phyloP scores from a whole-genome alignment of 164 flowering plant species.

The Vitis cinerea region DNA sequence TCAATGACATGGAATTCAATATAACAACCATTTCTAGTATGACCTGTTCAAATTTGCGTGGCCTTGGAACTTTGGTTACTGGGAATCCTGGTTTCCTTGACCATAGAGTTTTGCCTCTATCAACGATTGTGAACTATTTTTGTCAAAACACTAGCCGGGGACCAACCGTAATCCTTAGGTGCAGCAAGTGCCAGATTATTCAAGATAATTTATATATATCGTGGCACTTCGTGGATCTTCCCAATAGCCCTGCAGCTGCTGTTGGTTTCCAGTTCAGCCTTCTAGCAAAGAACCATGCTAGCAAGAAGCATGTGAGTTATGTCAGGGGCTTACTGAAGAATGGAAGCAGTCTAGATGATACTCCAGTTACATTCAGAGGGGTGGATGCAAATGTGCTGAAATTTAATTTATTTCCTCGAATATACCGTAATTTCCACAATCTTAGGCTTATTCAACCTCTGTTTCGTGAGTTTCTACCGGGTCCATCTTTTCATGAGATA shows the following conservation, averaged over 20 bases:
- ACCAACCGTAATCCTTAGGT: slow-evolving; percentile 66
- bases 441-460: slow-evolving; percentile 86
- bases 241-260: slow-evolving; percentile 80
- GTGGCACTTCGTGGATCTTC: slow-evolving; percentile 94
- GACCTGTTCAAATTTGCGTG: slow-evolving; percentile 89
- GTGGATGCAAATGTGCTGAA: slow-evolving; percentile 58
- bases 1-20: slow-evolving; percentile 86
- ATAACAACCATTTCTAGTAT: slow-evolving; percentile 86
- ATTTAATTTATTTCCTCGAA: slow-evolving; percentile 76
- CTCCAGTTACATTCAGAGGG: slow-evolving; percentile 81
- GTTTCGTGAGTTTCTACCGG: slow-evolving; percentile 84
- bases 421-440: slow-evolving; percentile 64
- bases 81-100: slow-evolving; percentile 77
- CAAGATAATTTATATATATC: slow-evolving; percentile 64
- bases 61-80: slow-evolving; percentile 55
- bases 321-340: slow-evolving; percentile 68
- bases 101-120: slow-evolving; percentile 43
- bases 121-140: slow-evolving; percentile 57
- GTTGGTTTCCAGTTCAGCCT: slow-evolving; percentile 92
- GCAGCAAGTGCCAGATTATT: slow-evolving; percentile 55
- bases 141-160: slow-evolving; percentile 81
- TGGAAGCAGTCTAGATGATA: slow-evolving; percentile 47
- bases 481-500: slow-evolving; percentile 52
- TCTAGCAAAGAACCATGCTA: slow-evolving; percentile 47
- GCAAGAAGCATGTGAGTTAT: slow-evolving; percentile 59